A percentile compares a stretch with the other conserved stretches of the same genome.
phyloP scores from a whole-genome alignment of 2,329 filamentous ascomycete genomes.

The Geosmithia putterillii region DNA sequence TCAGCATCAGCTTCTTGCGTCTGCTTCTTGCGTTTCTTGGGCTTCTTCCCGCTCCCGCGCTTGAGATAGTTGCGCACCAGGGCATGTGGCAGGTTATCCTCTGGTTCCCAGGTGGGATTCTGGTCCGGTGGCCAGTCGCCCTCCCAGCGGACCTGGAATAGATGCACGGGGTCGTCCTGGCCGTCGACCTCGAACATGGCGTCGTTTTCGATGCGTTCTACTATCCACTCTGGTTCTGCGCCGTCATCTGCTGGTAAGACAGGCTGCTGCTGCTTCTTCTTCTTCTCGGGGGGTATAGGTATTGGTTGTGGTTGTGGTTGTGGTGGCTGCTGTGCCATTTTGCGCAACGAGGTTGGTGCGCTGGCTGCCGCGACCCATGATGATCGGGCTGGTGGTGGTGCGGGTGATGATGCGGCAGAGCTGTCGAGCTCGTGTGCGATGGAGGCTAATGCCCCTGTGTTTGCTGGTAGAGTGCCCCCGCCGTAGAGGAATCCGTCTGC shows the following conservation, averaged over 20 bases:
- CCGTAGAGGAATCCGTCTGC: neutral
- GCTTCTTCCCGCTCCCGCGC: constrained; percentile 11
- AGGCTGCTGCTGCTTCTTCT: neutral
- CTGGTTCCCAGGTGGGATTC: constrained; percentile 47
- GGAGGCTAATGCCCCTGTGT: neutral
- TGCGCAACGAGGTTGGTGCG: neutral
- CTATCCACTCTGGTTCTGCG: constrained; percentile 23
- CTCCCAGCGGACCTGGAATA: constrained; percentile 42
- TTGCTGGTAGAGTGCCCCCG: neutral
- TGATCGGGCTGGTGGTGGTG: neutral
- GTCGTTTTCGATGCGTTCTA: constrained; percentile 31
- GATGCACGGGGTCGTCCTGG: constrained; percentile 18
- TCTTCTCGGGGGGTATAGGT: neutral
- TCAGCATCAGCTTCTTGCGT: neutral
- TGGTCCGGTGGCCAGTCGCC: constrained; percentile 43
- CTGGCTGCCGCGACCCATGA: neutral
- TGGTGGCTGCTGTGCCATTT: neutral
- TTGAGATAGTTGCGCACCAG: constrained; percentile 29
- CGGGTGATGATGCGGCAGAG: neutral
- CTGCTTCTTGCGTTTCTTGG: constrained; percentile 1
- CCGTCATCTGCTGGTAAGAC: no score
- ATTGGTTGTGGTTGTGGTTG: neutral
- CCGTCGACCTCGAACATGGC: constrained; percentile 22
- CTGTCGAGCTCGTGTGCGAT: neutral
- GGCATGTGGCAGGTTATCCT: constrained; percentile 30